Evolutionary conservation across 768 basidiomycete genomes (phyloP).

Genomic region (Pholiota conissans): DNA sequence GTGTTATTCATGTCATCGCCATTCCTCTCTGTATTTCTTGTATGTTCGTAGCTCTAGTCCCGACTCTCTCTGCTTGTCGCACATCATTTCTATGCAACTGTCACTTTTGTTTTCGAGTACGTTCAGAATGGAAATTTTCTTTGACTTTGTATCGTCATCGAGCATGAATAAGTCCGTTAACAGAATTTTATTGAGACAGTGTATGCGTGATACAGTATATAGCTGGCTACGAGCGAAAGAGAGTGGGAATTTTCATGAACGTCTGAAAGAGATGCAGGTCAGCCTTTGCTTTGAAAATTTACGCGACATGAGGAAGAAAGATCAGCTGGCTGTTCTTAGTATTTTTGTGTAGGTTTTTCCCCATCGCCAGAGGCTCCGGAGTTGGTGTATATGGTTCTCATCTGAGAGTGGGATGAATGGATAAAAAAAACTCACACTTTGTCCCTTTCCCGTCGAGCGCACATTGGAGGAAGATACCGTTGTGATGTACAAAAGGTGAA

Average conservation of each 20-base stretch:
- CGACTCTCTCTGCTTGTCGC: conserved; percentile 3
- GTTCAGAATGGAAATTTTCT: not conserved
- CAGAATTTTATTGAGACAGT: not conserved
- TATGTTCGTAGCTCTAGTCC: conserved; percentile 1
- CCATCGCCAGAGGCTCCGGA: conserved; percentile 47
- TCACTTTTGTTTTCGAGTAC: conserved; percentile 4
- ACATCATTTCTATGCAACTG: conserved; percentile 11
- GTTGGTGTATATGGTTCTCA: conserved; percentile 44
- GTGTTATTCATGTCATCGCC: not conserved
- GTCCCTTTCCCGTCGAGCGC: not conserved
- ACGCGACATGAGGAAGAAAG: conserved; percentile 7
- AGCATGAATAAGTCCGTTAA: not conserved
- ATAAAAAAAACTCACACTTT: conserved; percentile 17
- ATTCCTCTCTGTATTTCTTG: not conserved
- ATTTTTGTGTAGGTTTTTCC: conserved; percentile 42
- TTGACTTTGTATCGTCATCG: not conserved
- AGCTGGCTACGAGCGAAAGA: no score
- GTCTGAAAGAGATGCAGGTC: not conserved
- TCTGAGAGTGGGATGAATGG: conserved; percentile 28
- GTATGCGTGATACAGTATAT: not conserved
- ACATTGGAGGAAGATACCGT: not conserved
- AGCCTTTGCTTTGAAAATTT: not conserved
- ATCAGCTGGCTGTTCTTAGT: conserved; percentile 71
- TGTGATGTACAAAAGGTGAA: not conserved
- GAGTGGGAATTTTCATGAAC: not conserved